Conservation (phyloP, 2,329 filamentous ascomycete species). For the Pyricularia pennisetigena region DNA sequence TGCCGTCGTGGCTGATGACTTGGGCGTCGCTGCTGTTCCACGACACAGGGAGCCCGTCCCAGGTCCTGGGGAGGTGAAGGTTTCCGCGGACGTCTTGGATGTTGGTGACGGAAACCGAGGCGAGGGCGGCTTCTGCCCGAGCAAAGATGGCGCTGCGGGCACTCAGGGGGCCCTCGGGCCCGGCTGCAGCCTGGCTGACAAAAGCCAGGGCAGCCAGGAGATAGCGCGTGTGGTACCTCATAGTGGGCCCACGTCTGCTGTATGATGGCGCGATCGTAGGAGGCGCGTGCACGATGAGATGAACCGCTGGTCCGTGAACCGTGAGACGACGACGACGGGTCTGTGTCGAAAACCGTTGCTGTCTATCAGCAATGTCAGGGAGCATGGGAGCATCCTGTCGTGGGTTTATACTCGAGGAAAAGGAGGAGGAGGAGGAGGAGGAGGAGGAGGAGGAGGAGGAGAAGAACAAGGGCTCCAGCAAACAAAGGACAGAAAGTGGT, state of each 20-base stretch:
- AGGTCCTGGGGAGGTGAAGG: slow-evolving; percentile 21
- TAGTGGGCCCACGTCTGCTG: not conserved
- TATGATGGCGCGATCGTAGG: not conserved
- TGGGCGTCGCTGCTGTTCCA: slow-evolving; percentile 24
- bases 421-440: no score
- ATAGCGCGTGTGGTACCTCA: not conserved
- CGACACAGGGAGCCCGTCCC: slow-evolving; percentile 19
- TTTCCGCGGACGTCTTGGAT: slow-evolving; percentile 27
- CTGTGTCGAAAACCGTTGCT: not conserved
- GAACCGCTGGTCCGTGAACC: not conserved
- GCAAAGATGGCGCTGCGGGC: not conserved
- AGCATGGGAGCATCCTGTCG: not conserved
- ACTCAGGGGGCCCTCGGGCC: not conserved
- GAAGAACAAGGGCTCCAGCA: not conserved
- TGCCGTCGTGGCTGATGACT: slow-evolving; percentile 23
- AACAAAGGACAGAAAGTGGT: not conserved
- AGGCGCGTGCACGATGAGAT: not conserved
- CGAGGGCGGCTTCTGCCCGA: not conserved
- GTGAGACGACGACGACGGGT: not conserved
- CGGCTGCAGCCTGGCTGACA: not conserved
- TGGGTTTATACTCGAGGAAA: not conserved
- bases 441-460: no score
- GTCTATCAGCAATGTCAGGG: not conserved
- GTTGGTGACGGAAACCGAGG: slow-evolving; percentile 17
- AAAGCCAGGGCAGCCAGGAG: not conserved